These are phyloP conservation scores for Cystobasidium tubakii DNA, from an alignment of 768 basidiomycete genomes.

Conservation along the genomic window DNA sequence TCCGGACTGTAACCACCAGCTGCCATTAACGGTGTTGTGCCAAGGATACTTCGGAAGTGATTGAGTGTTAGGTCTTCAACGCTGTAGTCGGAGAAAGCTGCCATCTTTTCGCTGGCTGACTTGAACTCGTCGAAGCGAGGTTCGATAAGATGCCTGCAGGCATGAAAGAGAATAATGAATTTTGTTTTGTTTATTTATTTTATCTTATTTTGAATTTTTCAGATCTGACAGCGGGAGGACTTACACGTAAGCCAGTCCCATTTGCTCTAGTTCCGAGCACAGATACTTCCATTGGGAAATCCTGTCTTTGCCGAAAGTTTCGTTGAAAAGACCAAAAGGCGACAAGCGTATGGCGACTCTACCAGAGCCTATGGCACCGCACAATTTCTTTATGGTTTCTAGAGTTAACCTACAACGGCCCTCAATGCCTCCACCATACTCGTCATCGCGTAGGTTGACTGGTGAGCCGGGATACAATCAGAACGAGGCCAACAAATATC, in stretches of 20 bases:
- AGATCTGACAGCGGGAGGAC: constrained; percentile 4
- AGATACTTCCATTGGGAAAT: constrained; percentile 46
- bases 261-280: constrained; percentile 41
- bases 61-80: constrained; percentile 4
- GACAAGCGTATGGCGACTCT: constrained; percentile 58
- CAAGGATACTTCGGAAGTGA: constrained; percentile 44
- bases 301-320: constrained; percentile 42
- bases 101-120: constrained; percentile 44
- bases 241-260: constrained; percentile 46
- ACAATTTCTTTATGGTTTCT: constrained; percentile 57
- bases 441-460: constrained; percentile 42
- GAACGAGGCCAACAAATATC: too few species aligned
- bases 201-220: too few species aligned
- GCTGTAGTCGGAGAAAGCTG: constrained; percentile 31
- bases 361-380: constrained; percentile 56
- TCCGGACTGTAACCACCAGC: constrained; percentile 44
- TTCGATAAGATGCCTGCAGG: constrained; percentile 45
- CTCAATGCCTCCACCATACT: constrained; percentile 63
- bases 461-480: too few species aligned
- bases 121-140: constrained; percentile 47
- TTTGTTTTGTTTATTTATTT: too few species aligned
- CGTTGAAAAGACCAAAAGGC: constrained; percentile 48
- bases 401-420: constrained; percentile 58
- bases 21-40: constrained; percentile 43
- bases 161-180: not conserved